phyloP scores from a whole-genome alignment of 2,329 filamentous ascomycete species.

The Corynespora cassiicola region DNA sequence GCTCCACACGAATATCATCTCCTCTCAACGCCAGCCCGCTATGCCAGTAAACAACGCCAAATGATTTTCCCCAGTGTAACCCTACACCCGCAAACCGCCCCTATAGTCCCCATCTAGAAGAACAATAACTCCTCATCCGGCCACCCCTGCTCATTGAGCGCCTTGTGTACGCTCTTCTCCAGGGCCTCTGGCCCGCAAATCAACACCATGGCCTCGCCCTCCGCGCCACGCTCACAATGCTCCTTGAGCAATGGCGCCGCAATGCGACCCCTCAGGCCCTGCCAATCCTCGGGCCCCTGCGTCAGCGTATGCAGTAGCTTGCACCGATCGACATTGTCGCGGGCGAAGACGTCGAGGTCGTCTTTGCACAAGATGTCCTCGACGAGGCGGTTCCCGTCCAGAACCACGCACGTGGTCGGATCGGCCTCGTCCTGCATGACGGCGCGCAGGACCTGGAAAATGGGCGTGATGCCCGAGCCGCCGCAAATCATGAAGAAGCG shows the following conservation, averaged over 20 bases:
- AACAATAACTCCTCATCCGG: constrained; percentile 74
- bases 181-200: constrained; percentile 80
- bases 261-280: constrained; percentile 72
- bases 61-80: too few species aligned
- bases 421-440: constrained; percentile 71
- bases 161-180: constrained; percentile 69
- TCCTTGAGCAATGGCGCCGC: constrained; percentile 66
- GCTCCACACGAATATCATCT: too few species aligned
- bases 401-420: constrained; percentile 70
- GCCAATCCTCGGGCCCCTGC: constrained; percentile 69
- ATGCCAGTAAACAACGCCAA: too few species aligned
- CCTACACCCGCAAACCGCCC: too few species aligned
- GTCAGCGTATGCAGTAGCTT: constrained; percentile 74
- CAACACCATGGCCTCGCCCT: constrained; percentile 67
- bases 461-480: constrained; percentile 90
- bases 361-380: constrained; percentile 82
- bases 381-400: constrained; percentile 78
- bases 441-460: constrained; percentile 81
- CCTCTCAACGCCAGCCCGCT: too few species aligned
- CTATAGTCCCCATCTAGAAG: constrained; percentile 69
- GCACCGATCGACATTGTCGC: constrained; percentile 62
- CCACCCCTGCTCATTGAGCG: constrained; percentile 71
- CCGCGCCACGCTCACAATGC: constrained; percentile 57
- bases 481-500: constrained; percentile 86
- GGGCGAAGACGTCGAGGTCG: constrained; percentile 72